Evolutionary conservation across 2,329 filamentous ascomycete species (phyloP).

Genomic region (Fonsecaea erecta): DNA sequence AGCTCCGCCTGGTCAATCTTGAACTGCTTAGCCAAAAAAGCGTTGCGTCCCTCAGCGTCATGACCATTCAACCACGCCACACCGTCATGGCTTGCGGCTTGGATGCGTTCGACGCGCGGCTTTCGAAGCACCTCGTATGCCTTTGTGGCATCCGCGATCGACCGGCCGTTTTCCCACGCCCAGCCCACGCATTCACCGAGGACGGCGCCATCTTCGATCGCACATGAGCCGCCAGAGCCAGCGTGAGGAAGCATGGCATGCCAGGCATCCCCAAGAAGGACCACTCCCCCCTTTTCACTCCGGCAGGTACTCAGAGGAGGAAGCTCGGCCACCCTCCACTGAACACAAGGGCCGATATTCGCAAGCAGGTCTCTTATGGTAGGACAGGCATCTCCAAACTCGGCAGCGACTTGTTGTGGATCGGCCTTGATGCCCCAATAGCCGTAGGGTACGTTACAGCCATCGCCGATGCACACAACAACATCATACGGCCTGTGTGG

Average conservation of each 20-base stretch:
- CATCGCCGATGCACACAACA: constrained; percentile 11
- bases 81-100: constrained; percentile 9
- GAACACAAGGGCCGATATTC: constrained; percentile 7
- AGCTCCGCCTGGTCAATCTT: background rate
- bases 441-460: constrained; percentile 11
- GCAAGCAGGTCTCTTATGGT: constrained; percentile 8
- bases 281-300: constrained; percentile 7
- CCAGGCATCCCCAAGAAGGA: constrained; percentile 15
- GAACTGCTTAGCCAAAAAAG: background rate
- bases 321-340: constrained; percentile 16
- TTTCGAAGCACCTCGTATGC: constrained; percentile 14
- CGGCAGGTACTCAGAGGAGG: constrained; percentile 16
- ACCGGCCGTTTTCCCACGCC: constrained; percentile 4
- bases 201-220: constrained; percentile 18
- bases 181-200: constrained; percentile 14
- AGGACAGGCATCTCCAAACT: constrained; percentile 14
- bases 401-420: constrained; percentile 5
- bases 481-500: constrained; percentile 12
- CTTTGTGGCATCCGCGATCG: constrained; percentile 14
- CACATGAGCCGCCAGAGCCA: constrained; percentile 10
- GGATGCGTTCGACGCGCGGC: constrained; percentile 18
- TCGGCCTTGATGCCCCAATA: constrained; percentile 16
- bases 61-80: constrained; percentile 4
- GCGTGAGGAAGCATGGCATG: constrained; percentile 18
- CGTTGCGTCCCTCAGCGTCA: background rate